These are phyloP conservation scores for Penicillium sp. DNA, from an alignment of 2,329 filamentous ascomycete species.

Conservation along the genomic window DNA sequence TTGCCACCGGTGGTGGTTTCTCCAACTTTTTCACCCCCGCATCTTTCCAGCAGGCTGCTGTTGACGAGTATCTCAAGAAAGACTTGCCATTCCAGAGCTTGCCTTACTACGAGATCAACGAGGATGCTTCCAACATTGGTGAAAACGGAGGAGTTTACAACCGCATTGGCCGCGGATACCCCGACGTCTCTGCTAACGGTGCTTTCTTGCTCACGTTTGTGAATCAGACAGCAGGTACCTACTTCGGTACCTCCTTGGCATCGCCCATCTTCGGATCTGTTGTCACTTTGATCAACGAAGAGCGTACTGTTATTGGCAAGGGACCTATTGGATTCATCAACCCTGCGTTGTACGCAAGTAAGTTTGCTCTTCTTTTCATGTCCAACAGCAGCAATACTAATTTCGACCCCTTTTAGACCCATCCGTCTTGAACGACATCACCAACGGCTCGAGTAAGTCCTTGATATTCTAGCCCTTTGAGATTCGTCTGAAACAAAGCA, in stretches of 20 bases:
- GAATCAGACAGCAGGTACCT: constrained; percentile 3
- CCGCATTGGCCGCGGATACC: constrained; percentile 11
- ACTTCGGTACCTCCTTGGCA: constrained; percentile 8
- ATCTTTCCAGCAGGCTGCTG: constrained; percentile 38
- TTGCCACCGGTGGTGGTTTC: constrained; percentile 40
- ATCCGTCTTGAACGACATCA: constrained; percentile 12
- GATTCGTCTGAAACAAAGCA: background rate
- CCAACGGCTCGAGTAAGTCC: constrained; percentile 12
- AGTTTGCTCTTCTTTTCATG: background rate
- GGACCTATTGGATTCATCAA: constrained; percentile 13
- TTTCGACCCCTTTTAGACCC: constrained; percentile 1
- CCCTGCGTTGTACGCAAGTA: constrained; percentile 12
- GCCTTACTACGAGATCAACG: constrained; percentile 9
- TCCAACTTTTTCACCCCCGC: constrained; percentile 46
- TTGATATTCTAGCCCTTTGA: background rate
- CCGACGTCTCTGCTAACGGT: constrained; percentile 11
- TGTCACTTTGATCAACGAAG: constrained; percentile 12
- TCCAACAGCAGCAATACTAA: background rate
- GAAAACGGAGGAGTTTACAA: constrained; percentile 12
- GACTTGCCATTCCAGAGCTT: constrained; percentile 6
- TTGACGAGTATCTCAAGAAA: constrained; percentile 33
- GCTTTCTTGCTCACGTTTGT: constrained; percentile 10
- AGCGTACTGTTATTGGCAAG: constrained; percentile 5
- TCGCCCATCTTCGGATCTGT: constrained; percentile 10
- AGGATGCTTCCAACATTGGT: background rate